Base-by-base conservation (phyloP, 768 basidiomycete genomes). In the Boletus edulis region DNA sequence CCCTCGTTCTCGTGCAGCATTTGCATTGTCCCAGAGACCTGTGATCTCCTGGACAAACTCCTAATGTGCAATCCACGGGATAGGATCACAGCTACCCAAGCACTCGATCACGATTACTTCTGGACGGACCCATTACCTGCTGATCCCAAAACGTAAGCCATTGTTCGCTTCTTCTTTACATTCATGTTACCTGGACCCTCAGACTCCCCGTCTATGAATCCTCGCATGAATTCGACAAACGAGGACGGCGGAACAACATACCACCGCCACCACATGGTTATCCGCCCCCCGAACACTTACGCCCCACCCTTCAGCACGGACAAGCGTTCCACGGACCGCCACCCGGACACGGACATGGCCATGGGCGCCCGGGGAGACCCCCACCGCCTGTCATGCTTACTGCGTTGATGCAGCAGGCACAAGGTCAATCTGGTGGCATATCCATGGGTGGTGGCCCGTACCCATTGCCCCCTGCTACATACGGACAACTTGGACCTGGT, bases 81-180 rank as follows among this genome's bases (percentile, higher is more conserved):
- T 53, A 81, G 96, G 18, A 80, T 94, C 39, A 94, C 94, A 2
- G 96, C 96, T 10, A 72, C 81, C 3, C 80, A 92, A 54, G 95
- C 95, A 0, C 79, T 98, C 49, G 88, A 94, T 62, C 94, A 98
- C 67, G 86, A 90, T 18, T 98, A 94, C 75, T 97, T 98, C 71
- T 97, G 92, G 91, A 86, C 85, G 0, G 86, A 91, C 59, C 95
- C 96, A 0, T 63, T 93, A 37, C 91, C 94, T 35, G 89, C 89
- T 20, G 89, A 91, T 73, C 90, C 89, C 1, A 89, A 86, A 69
- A 81, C 82, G 90, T 90, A 63, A 54, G 83, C 46, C 13, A 20
- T 41, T 9, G 22, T n/a, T 17, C 8, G 2, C 35, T 48, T 37
- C 18, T 2, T 20, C 31, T 58, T 37, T 11, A 32, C n/a, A 14